A percentile compares a stretch with the other conserved stretches of the same genome.
Conservation (phyloP, 345 rosid genomes). For the Cochlearia excelsa region DNA sequence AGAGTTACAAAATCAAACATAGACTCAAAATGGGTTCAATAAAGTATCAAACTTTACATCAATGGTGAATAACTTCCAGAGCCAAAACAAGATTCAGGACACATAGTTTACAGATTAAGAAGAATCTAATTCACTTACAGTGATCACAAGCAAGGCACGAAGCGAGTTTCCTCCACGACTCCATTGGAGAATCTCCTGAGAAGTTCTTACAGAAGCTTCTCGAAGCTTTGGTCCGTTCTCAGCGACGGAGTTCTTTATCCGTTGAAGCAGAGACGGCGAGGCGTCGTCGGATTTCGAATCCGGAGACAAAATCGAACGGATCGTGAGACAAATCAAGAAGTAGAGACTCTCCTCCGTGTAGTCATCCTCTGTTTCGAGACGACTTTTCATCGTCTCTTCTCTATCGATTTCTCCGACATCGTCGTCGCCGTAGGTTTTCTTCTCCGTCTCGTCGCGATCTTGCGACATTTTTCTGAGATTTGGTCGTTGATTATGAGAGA, state of each 20-base stretch:
- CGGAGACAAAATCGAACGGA: conserved; percentile 49
- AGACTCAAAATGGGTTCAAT: background rate
- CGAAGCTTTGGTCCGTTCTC: conserved; percentile 53
- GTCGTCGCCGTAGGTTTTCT: conserved; percentile 7
- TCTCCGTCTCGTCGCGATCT: conserved; percentile 24
- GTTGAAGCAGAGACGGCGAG: conserved; percentile 47
- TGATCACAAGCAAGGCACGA: conserved; percentile 76
- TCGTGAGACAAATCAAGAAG: conserved; percentile 45
- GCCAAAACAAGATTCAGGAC: background rate
- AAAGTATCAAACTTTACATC: background rate
- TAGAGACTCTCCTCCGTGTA: conserved; percentile 36
- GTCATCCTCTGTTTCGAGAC: too few relatives aligned
- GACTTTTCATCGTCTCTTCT: too few relatives aligned
- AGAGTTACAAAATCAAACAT: background rate
- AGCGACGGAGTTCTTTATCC: conserved; percentile 45
- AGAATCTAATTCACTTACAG: conserved; percentile 45
- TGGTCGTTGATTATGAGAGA: conserved; percentile 1
- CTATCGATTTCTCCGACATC: conserved; percentile 26
- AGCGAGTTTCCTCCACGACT: conserved; percentile 69
- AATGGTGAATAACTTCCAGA: background rate
- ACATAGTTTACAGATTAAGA: background rate
- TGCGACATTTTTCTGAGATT: conserved; percentile 13
- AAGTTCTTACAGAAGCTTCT: conserved; percentile 53
- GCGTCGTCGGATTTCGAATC: conserved; percentile 30
- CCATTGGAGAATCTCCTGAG: conserved; percentile 54